Percentiles rank a stretch among this genome's conserved stretches.
phyloP scores from a whole-genome alignment of 352 stramenopile species.

The Phytophthora hibernalis region DNA sequence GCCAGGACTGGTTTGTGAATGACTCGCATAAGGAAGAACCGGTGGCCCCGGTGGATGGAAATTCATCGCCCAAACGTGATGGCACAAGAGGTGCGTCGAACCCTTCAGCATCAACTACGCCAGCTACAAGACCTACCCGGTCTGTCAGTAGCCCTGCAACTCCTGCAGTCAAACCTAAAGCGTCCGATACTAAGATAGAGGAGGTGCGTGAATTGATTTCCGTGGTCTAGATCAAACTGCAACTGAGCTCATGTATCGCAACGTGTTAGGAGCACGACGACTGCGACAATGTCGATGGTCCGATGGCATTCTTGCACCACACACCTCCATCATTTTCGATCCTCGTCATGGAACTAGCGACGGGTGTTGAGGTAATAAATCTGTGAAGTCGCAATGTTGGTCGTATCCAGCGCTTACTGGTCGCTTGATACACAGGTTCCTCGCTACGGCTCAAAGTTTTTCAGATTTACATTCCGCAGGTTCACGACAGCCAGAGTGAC shows the following conservation, averaged over 20 bases:
- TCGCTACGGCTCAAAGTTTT: constrained; percentile 75
- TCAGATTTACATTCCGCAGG: constrained; percentile 76
- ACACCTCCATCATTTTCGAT: constrained; percentile 56
- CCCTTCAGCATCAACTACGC: constrained; percentile 1
- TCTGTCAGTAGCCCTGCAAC: constrained; percentile 30
- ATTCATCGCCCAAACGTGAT: constrained; percentile 25
- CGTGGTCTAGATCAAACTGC: not conserved
- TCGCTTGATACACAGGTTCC: constrained; percentile 28
- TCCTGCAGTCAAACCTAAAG: constrained; percentile 25
- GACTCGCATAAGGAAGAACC: constrained; percentile 51
- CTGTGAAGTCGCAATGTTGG: not conserved
- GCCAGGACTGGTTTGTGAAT: constrained; percentile 87
- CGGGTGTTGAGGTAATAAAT: constrained; percentile 43
- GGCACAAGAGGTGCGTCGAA: constrained; percentile 13
- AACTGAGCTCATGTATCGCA: too few relatives aligned
- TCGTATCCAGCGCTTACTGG: not conserved
- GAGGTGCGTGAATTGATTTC: constrained; percentile 22
- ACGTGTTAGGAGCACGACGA: constrained; percentile 43
- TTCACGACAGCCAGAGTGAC: constrained; percentile 71
- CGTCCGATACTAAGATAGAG: constrained; percentile 26
- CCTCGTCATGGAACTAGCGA: constrained; percentile 74
- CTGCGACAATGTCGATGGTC: constrained; percentile 38
- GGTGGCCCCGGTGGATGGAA: constrained; percentile 37
- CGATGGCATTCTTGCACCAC: constrained; percentile 77
- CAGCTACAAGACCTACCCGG: constrained; percentile 7